These are phyloP conservation scores for Dryas integrifolia DNA, from an alignment of 331 rosid species.

Conservation along the genomic window DNA sequence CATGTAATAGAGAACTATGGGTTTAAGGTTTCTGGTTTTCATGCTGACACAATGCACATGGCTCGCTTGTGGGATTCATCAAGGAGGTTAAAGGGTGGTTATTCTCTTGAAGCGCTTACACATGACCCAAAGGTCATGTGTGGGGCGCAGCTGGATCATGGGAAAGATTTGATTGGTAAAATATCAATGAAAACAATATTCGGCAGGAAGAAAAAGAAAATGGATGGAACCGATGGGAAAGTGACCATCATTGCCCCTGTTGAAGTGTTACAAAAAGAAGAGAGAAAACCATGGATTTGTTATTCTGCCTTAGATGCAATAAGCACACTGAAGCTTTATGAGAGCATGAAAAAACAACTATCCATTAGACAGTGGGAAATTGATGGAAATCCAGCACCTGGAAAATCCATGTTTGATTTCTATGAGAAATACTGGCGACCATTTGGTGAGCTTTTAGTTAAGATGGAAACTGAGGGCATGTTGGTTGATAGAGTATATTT, in stretches of 20 bases:
- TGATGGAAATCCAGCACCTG: constrained; percentile 42
- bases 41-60: constrained; percentile 98
- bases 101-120: constrained; percentile 92
- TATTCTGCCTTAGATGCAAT: constrained; percentile 89
- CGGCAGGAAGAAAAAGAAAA: constrained; percentile 74
- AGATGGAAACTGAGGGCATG: constrained; percentile 96
- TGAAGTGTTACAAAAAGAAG: constrained; percentile 80
- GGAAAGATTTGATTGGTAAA: constrained; percentile 70
- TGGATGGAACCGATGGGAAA: constrained; percentile 85
- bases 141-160: constrained; percentile 42
- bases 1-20: constrained; percentile 93
- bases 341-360: constrained; percentile 66
- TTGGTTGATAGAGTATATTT: constrained; percentile 84
- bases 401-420: constrained; percentile 73
- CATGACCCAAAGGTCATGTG: constrained; percentile 69
- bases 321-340: constrained; percentile 78
- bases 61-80: constrained; percentile 98
- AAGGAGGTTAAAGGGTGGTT: constrained; percentile 72
- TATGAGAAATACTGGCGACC: constrained; percentile 84
- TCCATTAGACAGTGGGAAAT: constrained; percentile 53
- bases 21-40: constrained; percentile 84
- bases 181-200: constrained; percentile 89
- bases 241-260: constrained; percentile 63
- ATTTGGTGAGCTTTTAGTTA: constrained; percentile 82
- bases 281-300: constrained; percentile 76